Conservation (phyloP, 805 yeast species). For the Schwanniomyces pseudopolymorphus region DNA sequence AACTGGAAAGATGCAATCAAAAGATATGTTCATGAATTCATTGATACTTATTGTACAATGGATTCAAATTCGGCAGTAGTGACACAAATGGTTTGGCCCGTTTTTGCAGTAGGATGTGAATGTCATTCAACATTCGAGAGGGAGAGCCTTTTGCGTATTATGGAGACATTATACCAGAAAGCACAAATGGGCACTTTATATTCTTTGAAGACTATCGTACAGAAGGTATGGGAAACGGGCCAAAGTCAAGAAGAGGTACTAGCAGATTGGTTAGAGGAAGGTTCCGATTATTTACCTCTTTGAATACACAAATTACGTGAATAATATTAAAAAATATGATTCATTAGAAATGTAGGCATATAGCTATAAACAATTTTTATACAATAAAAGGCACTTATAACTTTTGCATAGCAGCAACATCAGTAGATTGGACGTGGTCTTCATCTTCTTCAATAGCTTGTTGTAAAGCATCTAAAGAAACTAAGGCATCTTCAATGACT, state of each 20-base stretch:
- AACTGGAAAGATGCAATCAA: conserved; percentile 25
- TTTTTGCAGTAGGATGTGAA: conserved; percentile 49
- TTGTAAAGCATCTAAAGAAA: conserved; percentile 89
- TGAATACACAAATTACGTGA: not conserved
- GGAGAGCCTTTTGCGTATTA: conserved; percentile 24
- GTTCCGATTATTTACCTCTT: conserved; percentile 41
- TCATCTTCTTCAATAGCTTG: conserved; percentile 81
- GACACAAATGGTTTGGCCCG: conserved; percentile 67
- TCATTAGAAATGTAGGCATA: conserved; percentile 1
- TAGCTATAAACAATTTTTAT: not conserved
- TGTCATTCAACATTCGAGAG: conserved; percentile 35
- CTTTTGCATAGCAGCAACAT: conserved; percentile 97
- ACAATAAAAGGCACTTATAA: conserved; percentile 52
- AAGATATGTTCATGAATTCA: conserved; percentile 45
- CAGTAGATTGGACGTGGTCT: conserved; percentile 99
- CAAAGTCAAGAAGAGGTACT: conserved; percentile 44
- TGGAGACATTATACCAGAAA: conserved; percentile 44
- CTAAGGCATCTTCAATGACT: conserved; percentile 97
- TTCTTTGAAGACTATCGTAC: conserved; percentile 42
- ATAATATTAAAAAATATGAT: not conserved
- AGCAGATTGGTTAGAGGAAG: conserved; percentile 48
- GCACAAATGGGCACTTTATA: conserved; percentile 56
- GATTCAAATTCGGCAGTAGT: conserved; percentile 46
- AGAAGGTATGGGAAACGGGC: conserved; percentile 48
- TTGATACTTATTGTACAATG: conserved; percentile 46